phyloP scores from a whole-genome alignment of 2,329 filamentous ascomycete genomes.

The Aspergillus clavatus region DNA sequence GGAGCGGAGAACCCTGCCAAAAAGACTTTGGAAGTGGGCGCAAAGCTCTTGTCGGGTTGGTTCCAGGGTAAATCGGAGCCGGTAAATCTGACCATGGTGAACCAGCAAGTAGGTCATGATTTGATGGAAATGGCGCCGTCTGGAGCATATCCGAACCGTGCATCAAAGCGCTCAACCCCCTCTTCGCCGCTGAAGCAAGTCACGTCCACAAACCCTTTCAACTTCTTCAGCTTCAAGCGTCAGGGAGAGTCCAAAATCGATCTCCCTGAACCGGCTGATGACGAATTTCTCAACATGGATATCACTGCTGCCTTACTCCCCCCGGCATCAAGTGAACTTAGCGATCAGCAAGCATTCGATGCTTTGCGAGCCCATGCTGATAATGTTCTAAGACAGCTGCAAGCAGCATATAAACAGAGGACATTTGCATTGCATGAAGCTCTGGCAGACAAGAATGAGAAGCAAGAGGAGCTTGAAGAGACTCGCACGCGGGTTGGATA shows the following conservation, averaged over 20 bases:
- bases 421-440: conserved; percentile 48
- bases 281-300: conserved; percentile 53
- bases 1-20: conserved; percentile 24
- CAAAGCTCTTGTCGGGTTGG: conserved; percentile 45
- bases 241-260: conserved; percentile 23
- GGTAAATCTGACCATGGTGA: conserved; percentile 41
- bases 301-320: conserved; percentile 53
- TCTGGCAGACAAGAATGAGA: conserved; percentile 52
- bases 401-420: conserved; percentile 53
- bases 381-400: conserved; percentile 50
- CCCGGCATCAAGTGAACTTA: conserved; percentile 44
- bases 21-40: conserved; percentile 30
- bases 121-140: conserved; percentile 10
- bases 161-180: conserved; percentile 26
- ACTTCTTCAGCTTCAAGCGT: conserved; percentile 39
- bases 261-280: conserved; percentile 39
- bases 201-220: conserved; percentile 36
- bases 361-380: conserved; percentile 55
- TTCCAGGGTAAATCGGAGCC: conserved; percentile 51
- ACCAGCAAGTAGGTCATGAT: conserved; percentile 11
- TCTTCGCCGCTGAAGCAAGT: conserved; percentile 32
- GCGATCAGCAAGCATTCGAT: conserved; percentile 52
- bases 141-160: conserved; percentile 15
- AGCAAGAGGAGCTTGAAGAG: conserved; percentile 59
- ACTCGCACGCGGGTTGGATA: conserved; percentile 53